Conservation (phyloP, 2,329 filamentous ascomycete species). For the Emergomyces pasteurianus region DNA sequence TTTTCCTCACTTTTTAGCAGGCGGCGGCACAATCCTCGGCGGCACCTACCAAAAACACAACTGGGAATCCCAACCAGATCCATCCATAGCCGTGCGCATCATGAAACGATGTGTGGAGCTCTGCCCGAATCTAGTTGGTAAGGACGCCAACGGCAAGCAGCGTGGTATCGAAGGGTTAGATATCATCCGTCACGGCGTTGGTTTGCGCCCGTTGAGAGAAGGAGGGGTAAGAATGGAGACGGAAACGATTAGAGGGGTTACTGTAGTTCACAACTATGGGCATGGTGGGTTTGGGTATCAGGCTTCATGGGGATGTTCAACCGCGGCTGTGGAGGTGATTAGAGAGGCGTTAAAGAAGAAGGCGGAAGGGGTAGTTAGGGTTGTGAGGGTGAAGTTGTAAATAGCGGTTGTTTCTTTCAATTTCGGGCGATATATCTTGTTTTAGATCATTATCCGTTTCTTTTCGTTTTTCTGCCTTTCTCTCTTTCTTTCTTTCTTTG, state of each 20-base stretch:
- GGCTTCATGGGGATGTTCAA: conserved; percentile 56
- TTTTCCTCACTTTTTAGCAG: conserved; percentile 15
- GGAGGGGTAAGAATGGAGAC: conserved; percentile 66
- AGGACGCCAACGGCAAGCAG: conserved; percentile 26
- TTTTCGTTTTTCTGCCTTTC: no score
- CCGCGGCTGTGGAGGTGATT: conserved; percentile 54
- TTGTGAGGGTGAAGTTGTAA: background rate
- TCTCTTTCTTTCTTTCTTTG: no score
- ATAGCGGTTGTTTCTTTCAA: no score
- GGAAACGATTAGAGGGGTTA: conserved; percentile 51
- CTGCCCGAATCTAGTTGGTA: conserved; percentile 36
- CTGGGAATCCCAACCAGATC: conserved; percentile 70
- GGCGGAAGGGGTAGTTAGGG: conserved; percentile 8
- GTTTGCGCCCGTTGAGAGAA: conserved; percentile 61
- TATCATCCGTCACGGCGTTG: conserved; percentile 71
- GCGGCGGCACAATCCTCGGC: conserved; percentile 78
- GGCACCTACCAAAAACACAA: conserved; percentile 69
- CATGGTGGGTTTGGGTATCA: conserved; percentile 51
- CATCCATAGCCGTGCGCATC: conserved; percentile 67
- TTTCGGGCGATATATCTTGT: no score
- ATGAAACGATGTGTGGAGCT: conserved; percentile 52
- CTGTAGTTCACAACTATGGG: conserved; percentile 36
- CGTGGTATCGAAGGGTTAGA: conserved; percentile 57
- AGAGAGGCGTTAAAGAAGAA: conserved; percentile 35
- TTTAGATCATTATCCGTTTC: no score